These are phyloP conservation scores for Acanthamoeba lenticulata DNA, from an alignment of 208 protist species.

Conservation along the genomic window DNA sequence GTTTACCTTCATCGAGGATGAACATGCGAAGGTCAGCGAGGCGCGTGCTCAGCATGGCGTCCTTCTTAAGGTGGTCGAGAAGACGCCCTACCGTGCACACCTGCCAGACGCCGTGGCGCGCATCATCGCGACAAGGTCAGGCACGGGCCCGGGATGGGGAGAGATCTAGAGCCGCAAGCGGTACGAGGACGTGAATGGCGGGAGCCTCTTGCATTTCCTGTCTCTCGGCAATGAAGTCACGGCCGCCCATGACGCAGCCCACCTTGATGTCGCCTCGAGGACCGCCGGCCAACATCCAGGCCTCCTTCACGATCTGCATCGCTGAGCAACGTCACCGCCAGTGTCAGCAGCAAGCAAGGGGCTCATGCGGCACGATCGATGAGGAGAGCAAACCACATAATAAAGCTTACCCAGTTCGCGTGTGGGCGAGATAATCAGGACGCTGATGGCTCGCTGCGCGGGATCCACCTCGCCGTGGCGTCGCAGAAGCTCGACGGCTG, in stretches of 20 bases:
- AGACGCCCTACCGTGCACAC: conserved; percentile 94
- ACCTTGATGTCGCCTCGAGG: conserved; percentile 12
- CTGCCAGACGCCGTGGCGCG: conserved; percentile 80
- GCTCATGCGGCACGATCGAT: background rate
- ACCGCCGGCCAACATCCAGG: background rate
- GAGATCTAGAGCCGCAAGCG: background rate
- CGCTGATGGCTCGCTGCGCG: conserved; percentile 56
- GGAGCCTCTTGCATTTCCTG: conserved; percentile 87
- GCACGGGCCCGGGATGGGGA: background rate
- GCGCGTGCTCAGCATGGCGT: background rate
- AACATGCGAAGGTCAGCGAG: background rate
- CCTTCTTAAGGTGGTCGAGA: conserved; percentile 96
- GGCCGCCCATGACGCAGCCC: conserved; percentile 88
- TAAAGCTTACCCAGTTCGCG: conserved; percentile 98
- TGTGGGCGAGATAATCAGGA: conserved; percentile 98
- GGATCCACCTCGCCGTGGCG: background rate
- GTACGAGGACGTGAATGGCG: conserved; percentile 2
- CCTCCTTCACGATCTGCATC: background rate
- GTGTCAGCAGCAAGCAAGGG: background rate
- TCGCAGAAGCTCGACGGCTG: background rate
- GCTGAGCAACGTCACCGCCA: background rate
- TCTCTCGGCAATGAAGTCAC: conserved; percentile 87
- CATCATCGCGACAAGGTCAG: background rate
- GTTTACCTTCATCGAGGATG: conserved; percentile 4
- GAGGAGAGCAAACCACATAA: conserved; percentile 73